These are phyloP conservation scores for Pythium insidiosum DNA, from an alignment of 352 stramenopile species.

Conservation along the genomic window DNA sequence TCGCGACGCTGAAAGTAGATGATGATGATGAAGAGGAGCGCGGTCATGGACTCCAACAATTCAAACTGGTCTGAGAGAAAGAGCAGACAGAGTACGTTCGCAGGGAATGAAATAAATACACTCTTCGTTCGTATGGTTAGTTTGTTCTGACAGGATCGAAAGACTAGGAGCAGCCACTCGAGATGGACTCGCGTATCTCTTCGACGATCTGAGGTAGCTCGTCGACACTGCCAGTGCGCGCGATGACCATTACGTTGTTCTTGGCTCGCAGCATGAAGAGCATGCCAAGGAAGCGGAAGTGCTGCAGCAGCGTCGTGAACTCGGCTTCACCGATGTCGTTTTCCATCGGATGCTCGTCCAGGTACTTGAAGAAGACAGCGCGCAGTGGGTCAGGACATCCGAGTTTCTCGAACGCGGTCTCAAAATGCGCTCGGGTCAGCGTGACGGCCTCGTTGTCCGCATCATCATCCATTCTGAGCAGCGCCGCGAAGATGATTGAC, in stretches of 20 bases:
- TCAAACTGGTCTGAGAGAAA: background rate
- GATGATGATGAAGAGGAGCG: no score
- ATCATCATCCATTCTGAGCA: constrained; percentile 39
- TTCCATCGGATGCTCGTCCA: constrained; percentile 29
- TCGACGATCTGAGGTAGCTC: constrained; percentile 52
- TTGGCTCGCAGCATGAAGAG: constrained; percentile 62
- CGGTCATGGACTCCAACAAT: no score
- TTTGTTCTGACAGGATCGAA: background rate
- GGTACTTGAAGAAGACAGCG: constrained; percentile 54
- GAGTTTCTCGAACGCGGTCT: constrained; percentile 38
- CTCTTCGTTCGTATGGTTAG: constrained; percentile 5
- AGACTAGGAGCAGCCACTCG: constrained; percentile 10
- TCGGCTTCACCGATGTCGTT: constrained; percentile 24
- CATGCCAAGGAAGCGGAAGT: constrained; percentile 57
- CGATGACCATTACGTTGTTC: constrained; percentile 49
- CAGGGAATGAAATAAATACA: constrained; percentile 27
- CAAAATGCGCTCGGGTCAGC: constrained; percentile 28
- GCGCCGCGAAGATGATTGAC: constrained; percentile 51
- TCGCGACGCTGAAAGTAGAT: no score
- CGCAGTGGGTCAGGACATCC: constrained; percentile 46
- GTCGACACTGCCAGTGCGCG: constrained; percentile 32
- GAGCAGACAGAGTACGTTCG: constrained; percentile 1
- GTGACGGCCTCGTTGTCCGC: background rate
- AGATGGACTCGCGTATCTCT: constrained; percentile 21
- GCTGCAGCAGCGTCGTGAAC: constrained; percentile 35